A percentile compares a stretch with the other conserved stretches of the same genome.
Evolutionary conservation across 163 green algal species (phyloP).

Genomic region (Coccomyxa subellipsoidea): DNA sequence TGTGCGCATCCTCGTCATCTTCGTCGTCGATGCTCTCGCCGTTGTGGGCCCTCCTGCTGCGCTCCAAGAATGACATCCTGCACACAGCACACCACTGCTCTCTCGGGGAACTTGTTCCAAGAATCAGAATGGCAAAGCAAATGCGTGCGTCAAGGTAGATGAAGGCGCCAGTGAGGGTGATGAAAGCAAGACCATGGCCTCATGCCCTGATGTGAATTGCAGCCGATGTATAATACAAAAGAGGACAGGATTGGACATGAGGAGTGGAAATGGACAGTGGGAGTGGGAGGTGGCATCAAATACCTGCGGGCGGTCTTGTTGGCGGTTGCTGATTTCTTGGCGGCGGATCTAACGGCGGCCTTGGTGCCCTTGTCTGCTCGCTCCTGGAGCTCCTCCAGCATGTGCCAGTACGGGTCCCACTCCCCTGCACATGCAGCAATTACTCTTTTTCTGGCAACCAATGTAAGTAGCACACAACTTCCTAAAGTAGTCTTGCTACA

Average conservation of each 20-base stretch:
- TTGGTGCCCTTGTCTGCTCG: constrained; percentile 21
- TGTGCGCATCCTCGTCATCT: constrained; percentile 11
- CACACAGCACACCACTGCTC: neutral
- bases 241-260: no score
- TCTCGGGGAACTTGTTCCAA: no score
- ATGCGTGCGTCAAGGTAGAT: neutral
- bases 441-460: neutral
- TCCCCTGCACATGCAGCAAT: neutral
- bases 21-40: neutral
- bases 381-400: constrained; percentile 24
- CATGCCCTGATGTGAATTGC: neutral
- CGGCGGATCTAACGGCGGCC: neutral
- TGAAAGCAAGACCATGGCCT: neutral
- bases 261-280: no score
- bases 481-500: neutral
- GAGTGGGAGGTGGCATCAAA: no score
- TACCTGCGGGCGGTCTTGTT: neutral
- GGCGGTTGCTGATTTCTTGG: neutral
- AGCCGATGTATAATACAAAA: neutral
- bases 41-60: constrained; percentile 8
- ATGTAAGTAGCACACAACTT: neutral
- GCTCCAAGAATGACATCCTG: constrained; percentile 15
- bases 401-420: constrained; percentile 29
- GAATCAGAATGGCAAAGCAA: no score
- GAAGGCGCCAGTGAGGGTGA: neutral